phyloP scores from a whole-genome alignment of 306 rosid species.

The peach (Prunus persica) region DNA sequence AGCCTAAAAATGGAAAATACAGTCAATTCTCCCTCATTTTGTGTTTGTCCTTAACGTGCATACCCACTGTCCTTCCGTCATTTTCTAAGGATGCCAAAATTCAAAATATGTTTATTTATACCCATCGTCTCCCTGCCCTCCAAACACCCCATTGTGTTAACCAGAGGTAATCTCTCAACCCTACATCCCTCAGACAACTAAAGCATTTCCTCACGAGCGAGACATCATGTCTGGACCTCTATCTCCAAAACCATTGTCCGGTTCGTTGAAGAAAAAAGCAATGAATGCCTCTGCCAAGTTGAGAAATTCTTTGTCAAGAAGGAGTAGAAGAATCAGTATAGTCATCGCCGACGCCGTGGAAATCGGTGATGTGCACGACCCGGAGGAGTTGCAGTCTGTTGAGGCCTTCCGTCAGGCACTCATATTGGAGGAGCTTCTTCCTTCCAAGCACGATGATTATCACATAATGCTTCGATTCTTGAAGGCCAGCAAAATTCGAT shows the following conservation, averaged over 20 bases:
- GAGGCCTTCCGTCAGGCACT: constrained; percentile 4
- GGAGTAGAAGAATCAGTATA: not conserved
- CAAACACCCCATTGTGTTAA: not conserved
- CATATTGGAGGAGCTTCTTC: constrained; percentile 12
- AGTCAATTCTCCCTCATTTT: not conserved
- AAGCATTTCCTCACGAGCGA: not conserved
- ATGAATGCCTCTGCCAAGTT: constrained; percentile 4
- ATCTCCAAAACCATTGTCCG: not conserved
- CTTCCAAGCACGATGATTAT: constrained; percentile 5
- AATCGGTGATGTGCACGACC: constrained; percentile 5
- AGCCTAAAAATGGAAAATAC: not conserved
- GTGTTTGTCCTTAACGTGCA: no score
- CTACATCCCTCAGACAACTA: no score
- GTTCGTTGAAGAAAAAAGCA: not conserved
- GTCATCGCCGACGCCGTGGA: not conserved
- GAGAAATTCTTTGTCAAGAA: not conserved
- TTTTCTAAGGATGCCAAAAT: not conserved
- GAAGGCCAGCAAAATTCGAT: constrained; percentile 9
- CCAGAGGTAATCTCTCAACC: not conserved
- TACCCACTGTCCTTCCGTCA: not conserved
- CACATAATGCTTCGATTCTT: constrained; percentile 5
- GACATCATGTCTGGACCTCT: not conserved
- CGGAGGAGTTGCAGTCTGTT: not conserved
- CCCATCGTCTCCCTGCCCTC: not conserved
- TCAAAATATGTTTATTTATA: not conserved